Evolutionary conservation across 345 rosid genomes (phyloP).

Genomic region (Atalantia buxifolia): DNA sequence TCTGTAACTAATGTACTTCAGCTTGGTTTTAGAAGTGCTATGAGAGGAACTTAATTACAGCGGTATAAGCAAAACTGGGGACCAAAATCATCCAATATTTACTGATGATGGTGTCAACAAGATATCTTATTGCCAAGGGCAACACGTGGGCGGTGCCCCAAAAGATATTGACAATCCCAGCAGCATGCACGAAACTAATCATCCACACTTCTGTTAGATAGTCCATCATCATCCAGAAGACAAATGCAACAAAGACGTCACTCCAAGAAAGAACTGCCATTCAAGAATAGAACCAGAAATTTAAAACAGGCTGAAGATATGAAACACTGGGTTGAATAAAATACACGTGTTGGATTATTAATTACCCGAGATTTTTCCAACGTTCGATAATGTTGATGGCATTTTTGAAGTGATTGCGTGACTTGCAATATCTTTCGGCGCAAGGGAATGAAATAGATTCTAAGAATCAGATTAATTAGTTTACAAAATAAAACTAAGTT

Average conservation of each 20-base stretch:
- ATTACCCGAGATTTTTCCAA: neutral
- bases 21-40: no score
- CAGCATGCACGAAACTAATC: conserved; percentile 13
- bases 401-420: neutral
- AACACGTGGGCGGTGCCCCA: neutral
- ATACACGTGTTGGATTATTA: neutral
- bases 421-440: no score
- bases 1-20: no score
- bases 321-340: neutral
- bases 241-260: neutral
- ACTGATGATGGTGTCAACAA: conserved; percentile 10
- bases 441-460: no score
- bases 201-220: conserved; percentile 24
- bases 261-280: conserved; percentile 4
- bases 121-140: neutral
- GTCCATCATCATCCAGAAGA: conserved; percentile 18
- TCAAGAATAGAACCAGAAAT: neutral
- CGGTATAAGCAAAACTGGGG: conserved; percentile 3
- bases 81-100: conserved; percentile 16
- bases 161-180: conserved; percentile 17
- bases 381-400: neutral
- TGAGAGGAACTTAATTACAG: neutral
- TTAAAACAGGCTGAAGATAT: neutral
- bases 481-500: no score
- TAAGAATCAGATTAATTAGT: no score